These are phyloP conservation scores for Diplodia sapinea DNA, from an alignment of 2,329 filamentous ascomycete genomes.

Conservation along the genomic window DNA sequence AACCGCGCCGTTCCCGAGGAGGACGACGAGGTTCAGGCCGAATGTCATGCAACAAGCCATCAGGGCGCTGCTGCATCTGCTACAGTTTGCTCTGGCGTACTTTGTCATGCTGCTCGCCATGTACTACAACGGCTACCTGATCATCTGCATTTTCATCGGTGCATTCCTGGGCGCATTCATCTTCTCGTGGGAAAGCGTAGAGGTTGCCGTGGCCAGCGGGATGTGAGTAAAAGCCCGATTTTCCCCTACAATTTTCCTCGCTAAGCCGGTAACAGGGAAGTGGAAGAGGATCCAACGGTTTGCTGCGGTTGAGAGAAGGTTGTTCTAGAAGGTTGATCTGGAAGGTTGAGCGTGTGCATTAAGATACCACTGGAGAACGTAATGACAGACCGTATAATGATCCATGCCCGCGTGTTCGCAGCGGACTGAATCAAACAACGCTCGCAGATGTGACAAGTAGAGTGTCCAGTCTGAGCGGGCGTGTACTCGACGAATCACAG, in stretches of 20 bases:
- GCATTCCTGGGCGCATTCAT: constrained; percentile 74
- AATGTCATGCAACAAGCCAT: constrained; percentile 69
- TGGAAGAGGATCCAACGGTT: constrained; percentile 25
- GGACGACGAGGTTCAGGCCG: constrained; percentile 52
- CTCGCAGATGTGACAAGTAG: background rate
- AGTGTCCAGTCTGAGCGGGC: background rate
- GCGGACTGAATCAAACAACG: background rate
- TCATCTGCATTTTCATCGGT: constrained; percentile 81
- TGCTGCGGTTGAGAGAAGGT: constrained; percentile 24
- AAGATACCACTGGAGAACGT: constrained; percentile 7
- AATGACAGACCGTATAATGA: constrained; percentile 1
- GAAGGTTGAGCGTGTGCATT: background rate
- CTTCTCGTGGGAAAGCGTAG: constrained; percentile 70
- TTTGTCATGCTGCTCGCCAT: constrained; percentile 76
- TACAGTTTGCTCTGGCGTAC: constrained; percentile 77
- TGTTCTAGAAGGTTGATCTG: background rate
- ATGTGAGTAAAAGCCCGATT: background rate
- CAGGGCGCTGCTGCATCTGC: constrained; percentile 70
- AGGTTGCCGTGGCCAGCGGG: background rate
- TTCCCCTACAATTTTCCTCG: background rate
- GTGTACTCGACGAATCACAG: background rate
- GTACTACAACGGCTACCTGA: constrained; percentile 74
- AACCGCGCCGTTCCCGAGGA: background rate
- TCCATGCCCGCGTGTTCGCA: background rate
- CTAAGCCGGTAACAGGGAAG: background rate